Percentiles rank a stretch among this genome's conserved stretches.
Evolutionary conservation across 1,284 basidiomycete genomes (phyloP).

Genomic region (Ganoderma lingzhi): DNA sequence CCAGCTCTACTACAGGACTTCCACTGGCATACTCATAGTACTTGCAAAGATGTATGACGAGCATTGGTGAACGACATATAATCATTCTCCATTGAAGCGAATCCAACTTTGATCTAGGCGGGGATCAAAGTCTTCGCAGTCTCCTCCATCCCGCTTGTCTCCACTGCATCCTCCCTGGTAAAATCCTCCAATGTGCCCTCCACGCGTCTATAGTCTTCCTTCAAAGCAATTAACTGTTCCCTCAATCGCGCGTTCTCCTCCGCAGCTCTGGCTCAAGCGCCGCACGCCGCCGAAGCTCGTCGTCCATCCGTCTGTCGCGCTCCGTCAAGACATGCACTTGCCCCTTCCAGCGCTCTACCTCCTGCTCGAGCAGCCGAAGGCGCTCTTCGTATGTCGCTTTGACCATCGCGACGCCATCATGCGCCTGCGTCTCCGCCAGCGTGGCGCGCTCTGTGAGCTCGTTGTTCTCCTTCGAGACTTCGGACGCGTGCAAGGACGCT

Average conservation of each 20-base stretch:
- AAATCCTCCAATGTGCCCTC: slow-evolving; percentile 34
- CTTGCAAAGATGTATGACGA: background rate
- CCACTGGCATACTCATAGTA: background rate
- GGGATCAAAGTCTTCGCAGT: background rate
- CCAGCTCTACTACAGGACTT: too few species aligned
- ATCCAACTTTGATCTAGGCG: too few species aligned
- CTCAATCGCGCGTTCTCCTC: slow-evolving; percentile 37
- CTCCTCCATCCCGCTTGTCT: slow-evolving; percentile 27
- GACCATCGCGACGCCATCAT: slow-evolving; percentile 58
- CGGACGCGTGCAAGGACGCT: slow-evolving; percentile 36
- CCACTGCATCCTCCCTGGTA: slow-evolving; percentile 34
- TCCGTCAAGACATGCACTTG: slow-evolving; percentile 57
- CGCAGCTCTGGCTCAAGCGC: slow-evolving; percentile 55
- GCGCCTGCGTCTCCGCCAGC: slow-evolving; percentile 60
- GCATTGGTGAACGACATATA: too few species aligned
- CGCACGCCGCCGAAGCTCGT: slow-evolving; percentile 63
- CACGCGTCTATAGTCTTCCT: slow-evolving; percentile 35
- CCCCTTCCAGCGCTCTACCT: slow-evolving; percentile 53
- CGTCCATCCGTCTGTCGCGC: slow-evolving; percentile 64
- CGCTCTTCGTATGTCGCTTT: slow-evolving; percentile 53
- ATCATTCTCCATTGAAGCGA: background rate
- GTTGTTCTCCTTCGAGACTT: slow-evolving; percentile 52
- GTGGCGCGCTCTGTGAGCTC: slow-evolving; percentile 56
- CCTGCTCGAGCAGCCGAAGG: slow-evolving; percentile 55
- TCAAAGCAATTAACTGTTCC: slow-evolving; percentile 32